Evolutionary conservation across 2,329 filamentous ascomycete genomes (phyloP).

Genomic region (Pseudogymnoascus destructans): DNA sequence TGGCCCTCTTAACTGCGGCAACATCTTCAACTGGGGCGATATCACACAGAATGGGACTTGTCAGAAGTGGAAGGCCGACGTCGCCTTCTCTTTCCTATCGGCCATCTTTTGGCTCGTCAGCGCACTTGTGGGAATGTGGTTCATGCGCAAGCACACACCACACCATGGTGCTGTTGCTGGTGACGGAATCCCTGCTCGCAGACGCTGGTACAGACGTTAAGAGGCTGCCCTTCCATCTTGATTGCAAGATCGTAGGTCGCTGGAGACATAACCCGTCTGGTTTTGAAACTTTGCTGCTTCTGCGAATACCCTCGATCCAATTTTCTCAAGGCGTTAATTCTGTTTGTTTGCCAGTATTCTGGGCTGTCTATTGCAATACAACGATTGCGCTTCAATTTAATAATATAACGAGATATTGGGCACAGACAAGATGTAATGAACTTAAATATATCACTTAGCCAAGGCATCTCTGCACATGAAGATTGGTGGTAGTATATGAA

Average conservation of each 20-base stretch:
- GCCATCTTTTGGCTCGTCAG: slow-evolving; percentile 14
- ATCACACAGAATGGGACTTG: slow-evolving; percentile 64
- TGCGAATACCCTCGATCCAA: not conserved
- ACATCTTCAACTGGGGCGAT: slow-evolving; percentile 69
- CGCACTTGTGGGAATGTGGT: slow-evolving; percentile 11
- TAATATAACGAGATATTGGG: not conserved
- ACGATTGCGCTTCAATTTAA: not conserved
- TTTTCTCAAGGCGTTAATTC: not conserved
- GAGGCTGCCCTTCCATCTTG: not conserved
- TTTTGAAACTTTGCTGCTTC: not conserved
- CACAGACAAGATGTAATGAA: not conserved
- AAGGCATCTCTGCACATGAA: not conserved
- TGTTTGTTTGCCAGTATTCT: not conserved
- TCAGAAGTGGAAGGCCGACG: slow-evolving; percentile 51
- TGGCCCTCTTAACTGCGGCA: slow-evolving; percentile 72
- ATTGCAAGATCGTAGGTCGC: not conserved
- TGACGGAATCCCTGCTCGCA: slow-evolving; percentile 8
- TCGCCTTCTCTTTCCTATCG: slow-evolving; percentile 13
- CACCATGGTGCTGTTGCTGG: slow-evolving; percentile 1
- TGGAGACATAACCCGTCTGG: not conserved
- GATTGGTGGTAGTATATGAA: not conserved
- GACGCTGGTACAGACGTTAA: slow-evolving; percentile 10
- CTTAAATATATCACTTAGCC: not conserved
- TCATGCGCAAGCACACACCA: slow-evolving; percentile 8
- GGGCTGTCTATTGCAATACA: not conserved